Conservation (phyloP, 345 rosid species). For the Sisymbrium irio region DNA sequence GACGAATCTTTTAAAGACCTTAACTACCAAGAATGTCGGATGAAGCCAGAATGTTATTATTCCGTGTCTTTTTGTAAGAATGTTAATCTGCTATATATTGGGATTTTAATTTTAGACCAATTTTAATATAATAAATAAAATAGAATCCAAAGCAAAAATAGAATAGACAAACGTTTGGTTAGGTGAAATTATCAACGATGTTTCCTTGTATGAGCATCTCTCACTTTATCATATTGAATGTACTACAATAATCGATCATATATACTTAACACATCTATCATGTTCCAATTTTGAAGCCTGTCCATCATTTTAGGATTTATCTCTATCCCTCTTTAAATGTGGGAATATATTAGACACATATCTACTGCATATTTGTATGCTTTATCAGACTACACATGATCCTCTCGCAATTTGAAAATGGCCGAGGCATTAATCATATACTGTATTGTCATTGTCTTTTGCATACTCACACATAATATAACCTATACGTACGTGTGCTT, state of each 20-base stretch:
- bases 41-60: neutral
- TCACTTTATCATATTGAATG: neutral
- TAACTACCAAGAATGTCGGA: neutral
- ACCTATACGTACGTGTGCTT: neutral
- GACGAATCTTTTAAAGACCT: neutral
- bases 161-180: conserved; percentile 12
- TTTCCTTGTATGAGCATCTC: conserved; percentile 8
- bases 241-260: conserved; percentile 16
- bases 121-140: neutral
- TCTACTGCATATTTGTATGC: neutral
- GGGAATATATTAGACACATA: neutral
- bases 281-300: conserved; percentile 9
- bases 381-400: neutral
- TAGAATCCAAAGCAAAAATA: conserved; percentile 18
- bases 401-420: neutral
- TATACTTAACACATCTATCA: conserved; percentile 4
- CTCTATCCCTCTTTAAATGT: conserved; percentile 6
- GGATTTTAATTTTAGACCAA: neutral
- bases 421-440: neutral
- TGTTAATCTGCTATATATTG: neutral
- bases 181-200: conserved; percentile 6
- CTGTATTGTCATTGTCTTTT: conserved; percentile 6
- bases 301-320: neutral
- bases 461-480: neutral
- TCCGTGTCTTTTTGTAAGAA: neutral